A percentile compares a stretch with the other conserved stretches of the same genome.
These are phyloP conservation scores for Trichosporon coremiiforme DNA, from an alignment of 1,284 basidiomycete species.

Conservation along the genomic window DNA sequence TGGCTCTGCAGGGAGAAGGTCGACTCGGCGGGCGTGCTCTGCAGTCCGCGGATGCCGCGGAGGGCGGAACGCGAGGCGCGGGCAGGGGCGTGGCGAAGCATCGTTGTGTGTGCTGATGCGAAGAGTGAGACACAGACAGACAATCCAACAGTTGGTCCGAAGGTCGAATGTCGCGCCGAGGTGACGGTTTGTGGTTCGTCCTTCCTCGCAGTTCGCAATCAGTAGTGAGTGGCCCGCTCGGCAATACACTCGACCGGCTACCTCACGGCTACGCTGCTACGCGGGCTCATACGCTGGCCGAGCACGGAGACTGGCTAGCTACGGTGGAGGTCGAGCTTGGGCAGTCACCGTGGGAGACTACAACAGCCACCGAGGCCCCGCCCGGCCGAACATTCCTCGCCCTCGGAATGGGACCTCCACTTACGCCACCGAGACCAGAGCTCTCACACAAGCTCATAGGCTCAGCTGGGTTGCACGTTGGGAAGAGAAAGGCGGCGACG, in stretches of 20 bases:
- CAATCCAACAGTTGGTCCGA: not conserved
- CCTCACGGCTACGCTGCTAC: not conserved
- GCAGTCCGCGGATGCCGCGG: not conserved
- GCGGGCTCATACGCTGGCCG: not conserved
- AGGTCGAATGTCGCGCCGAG: not conserved
- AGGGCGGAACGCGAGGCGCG: not conserved
- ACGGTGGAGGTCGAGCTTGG: not conserved
- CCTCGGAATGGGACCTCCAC: not conserved
- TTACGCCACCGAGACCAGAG: not conserved
- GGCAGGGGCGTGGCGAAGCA: slow-evolving; percentile 12
- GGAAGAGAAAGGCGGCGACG: no score
- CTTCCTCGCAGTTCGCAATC: not conserved
- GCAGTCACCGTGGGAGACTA: not conserved
- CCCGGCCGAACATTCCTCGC: slow-evolving; percentile 10
- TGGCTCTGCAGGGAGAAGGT: slow-evolving; percentile 25
- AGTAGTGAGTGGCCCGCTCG: not conserved
- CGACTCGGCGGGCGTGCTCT: not conserved
- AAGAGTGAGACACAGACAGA: not conserved
- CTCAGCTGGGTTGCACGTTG: no score
- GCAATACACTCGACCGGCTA: slow-evolving; percentile 2
- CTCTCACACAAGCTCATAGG: no score
- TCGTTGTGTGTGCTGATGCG: slow-evolving; percentile 8
- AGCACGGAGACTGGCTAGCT: not conserved
- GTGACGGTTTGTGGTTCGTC: not conserved
- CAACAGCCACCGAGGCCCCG: not conserved